These are phyloP conservation scores for Moelleriella libera DNA, from an alignment of 2,329 filamentous ascomycete genomes.

Conservation along the genomic window DNA sequence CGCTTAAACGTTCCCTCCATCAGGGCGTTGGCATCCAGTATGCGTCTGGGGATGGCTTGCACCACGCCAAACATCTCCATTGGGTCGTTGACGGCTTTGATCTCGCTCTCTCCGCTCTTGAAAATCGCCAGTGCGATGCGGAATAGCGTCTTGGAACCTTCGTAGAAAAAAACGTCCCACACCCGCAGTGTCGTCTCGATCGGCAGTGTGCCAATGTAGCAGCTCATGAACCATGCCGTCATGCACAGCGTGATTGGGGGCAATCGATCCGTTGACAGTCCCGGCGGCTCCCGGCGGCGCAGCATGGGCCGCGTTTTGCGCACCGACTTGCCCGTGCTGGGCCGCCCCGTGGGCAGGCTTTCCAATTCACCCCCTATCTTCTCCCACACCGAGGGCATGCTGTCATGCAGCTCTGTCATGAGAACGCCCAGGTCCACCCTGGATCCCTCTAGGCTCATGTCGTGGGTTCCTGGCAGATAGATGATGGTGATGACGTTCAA, in stretches of 20 bases:
- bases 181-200: constrained; percentile 85
- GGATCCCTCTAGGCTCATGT: constrained; percentile 76
- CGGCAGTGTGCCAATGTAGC: constrained; percentile 84
- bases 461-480: constrained; percentile 84
- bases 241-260: constrained; percentile 87
- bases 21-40: constrained; percentile 69
- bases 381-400: constrained; percentile 69
- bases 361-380: constrained; percentile 76
- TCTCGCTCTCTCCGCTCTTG: constrained; percentile 72
- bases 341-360: constrained; percentile 23
- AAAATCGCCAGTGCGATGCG: constrained; percentile 84
- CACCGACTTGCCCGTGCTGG: constrained; percentile 19
- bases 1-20: constrained; percentile 75
- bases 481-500: constrained; percentile 82
- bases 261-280: constrained; percentile 39
- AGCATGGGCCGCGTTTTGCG: constrained; percentile 23
- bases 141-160: constrained; percentile 87
- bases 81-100: constrained; percentile 65
- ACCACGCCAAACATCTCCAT: constrained; percentile 96
- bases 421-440: constrained; percentile 90
- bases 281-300: constrained; percentile 23
- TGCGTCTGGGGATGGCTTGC: constrained; percentile 66
- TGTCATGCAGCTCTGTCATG: constrained; percentile 74
- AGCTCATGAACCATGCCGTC: constrained; percentile 96
- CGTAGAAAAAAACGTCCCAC: constrained; percentile 94